Evolutionary conservation across 2,329 filamentous ascomycete species (phyloP).

Genomic region (Cytospora schulzeri): DNA sequence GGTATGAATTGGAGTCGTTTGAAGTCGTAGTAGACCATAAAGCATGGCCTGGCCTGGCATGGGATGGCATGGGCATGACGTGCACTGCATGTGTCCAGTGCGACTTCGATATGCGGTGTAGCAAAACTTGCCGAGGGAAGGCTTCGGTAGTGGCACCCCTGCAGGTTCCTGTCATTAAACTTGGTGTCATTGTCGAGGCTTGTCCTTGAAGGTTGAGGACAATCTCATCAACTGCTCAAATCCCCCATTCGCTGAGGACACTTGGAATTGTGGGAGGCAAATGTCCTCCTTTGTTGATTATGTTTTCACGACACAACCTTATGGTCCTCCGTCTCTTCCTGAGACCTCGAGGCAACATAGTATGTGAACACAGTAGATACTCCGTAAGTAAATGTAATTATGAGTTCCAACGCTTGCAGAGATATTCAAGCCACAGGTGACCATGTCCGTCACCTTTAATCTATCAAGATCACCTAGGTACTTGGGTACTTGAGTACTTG

Average conservation of each 20-base stretch:
- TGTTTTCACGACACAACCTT: not conserved
- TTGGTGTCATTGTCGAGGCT: slow-evolving; percentile 7
- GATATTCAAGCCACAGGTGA: not conserved
- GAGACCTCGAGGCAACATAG: not conserved
- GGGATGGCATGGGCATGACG: slow-evolving; percentile 1
- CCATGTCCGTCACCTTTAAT: not conserved
- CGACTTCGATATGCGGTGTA: slow-evolving; percentile 19
- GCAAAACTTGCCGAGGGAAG: slow-evolving; percentile 17
- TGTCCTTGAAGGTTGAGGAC: slow-evolving; percentile 6
- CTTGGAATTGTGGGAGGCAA: not conserved
- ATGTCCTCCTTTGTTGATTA: not conserved
- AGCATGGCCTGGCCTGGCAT: not conserved
- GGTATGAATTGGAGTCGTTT: not conserved
- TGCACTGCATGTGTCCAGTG: slow-evolving; percentile 1
- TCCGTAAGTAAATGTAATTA: not conserved
- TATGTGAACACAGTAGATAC: not conserved
- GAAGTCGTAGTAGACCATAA: not conserved
- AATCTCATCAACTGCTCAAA: not conserved
- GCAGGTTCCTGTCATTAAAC: slow-evolving; percentile 23
- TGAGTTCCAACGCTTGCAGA: not conserved
- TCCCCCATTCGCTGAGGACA: not conserved
- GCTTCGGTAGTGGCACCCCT: slow-evolving; percentile 23
- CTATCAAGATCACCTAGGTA: not conserved
- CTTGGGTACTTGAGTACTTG: not conserved
- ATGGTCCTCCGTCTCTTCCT: not conserved